phyloP scores from a whole-genome alignment of 768 basidiomycete species.

The Boletellus ananas region DNA sequence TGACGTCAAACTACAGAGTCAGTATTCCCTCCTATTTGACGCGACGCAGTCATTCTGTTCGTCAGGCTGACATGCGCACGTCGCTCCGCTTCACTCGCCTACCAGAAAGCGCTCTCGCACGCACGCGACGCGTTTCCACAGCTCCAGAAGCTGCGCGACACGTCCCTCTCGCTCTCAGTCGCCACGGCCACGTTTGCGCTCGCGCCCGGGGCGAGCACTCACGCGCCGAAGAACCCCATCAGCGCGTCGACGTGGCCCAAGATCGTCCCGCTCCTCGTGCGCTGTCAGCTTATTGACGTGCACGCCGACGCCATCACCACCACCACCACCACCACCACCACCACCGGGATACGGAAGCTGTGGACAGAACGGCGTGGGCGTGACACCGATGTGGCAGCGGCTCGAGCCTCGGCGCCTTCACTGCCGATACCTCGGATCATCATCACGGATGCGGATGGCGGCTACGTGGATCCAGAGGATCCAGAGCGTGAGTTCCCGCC shows the following conservation, averaged over 20 bases:
- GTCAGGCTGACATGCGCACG: neutral
- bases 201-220: too few relatives aligned
- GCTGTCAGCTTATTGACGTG: slow-evolving; percentile 49
- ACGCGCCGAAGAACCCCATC: slow-evolving; percentile 26
- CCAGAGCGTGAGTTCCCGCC: slow-evolving; percentile 33
- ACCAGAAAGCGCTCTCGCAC: slow-evolving; percentile 47
- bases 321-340: too few relatives aligned
- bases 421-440: slow-evolving; percentile 28
- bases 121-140: slow-evolving; percentile 48
- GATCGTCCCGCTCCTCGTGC: slow-evolving; percentile 37
- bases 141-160: slow-evolving; percentile 35
- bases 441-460: slow-evolving; percentile 22
- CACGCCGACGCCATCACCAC: neutral
- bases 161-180: slow-evolving; percentile 44
- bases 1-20: slow-evolving; percentile 42
- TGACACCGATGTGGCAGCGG: too few relatives aligned
- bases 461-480: slow-evolving; percentile 6
- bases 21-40: slow-evolving; percentile 5
- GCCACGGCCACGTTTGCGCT: slow-evolving; percentile 19
- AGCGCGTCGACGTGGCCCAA: slow-evolving; percentile 50
- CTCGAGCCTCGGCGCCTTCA: neutral
- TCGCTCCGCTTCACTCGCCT: too few relatives aligned
- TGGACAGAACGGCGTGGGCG: too few relatives aligned
- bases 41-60: neutral
- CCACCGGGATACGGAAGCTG: too few relatives aligned